Percentiles rank a stretch among this genome's conserved stretches.
Conservation (phyloP, 2,329 filamentous ascomycete genomes). For the Zopfia rhizophila region DNA sequence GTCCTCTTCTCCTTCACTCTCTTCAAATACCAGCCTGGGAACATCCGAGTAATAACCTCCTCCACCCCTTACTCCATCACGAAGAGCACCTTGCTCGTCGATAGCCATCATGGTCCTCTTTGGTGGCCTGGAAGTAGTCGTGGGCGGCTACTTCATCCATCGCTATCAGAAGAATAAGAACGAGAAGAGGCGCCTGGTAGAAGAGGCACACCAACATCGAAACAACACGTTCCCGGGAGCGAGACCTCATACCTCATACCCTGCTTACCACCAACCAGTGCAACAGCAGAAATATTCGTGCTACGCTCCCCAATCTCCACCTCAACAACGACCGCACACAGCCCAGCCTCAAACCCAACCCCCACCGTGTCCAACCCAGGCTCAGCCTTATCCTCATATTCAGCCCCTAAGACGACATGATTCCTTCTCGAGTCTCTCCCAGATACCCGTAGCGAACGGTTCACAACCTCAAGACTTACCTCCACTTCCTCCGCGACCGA, state of each 20-base stretch:
- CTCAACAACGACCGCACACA: constrained; percentile 11
- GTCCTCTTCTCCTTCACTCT: too few species aligned
- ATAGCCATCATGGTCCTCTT: constrained; percentile 48
- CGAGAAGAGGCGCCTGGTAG: constrained; percentile 38
- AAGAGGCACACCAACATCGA: constrained; percentile 37
- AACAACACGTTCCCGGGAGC: constrained; percentile 42
- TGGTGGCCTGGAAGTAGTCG: constrained; percentile 51
- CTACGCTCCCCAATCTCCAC: constrained; percentile 25
- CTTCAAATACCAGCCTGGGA: too few species aligned
- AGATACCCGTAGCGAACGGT: constrained; percentile 49
- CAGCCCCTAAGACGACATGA: constrained; percentile 45
- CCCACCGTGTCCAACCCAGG: not conserved
- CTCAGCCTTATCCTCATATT: constrained; percentile 30
- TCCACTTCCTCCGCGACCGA: constrained; percentile 23
- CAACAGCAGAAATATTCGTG: constrained; percentile 40
- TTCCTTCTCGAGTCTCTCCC: constrained; percentile 45
- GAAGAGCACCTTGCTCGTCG: too few species aligned
- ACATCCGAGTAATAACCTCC: too few species aligned
- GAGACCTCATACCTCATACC: constrained; percentile 30
- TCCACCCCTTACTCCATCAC: too few species aligned
- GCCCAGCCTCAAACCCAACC: constrained; percentile 6
- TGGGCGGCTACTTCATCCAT: constrained; percentile 47
- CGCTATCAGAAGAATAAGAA: constrained; percentile 48
- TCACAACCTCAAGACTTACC: constrained; percentile 29
- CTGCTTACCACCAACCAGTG: constrained; percentile 22